Evolutionary conservation across 1,284 basidiomycete genomes (phyloP), one percentile per base, ranked within the genome.

Genomic region (Pisolithus thermaeus): DNA sequence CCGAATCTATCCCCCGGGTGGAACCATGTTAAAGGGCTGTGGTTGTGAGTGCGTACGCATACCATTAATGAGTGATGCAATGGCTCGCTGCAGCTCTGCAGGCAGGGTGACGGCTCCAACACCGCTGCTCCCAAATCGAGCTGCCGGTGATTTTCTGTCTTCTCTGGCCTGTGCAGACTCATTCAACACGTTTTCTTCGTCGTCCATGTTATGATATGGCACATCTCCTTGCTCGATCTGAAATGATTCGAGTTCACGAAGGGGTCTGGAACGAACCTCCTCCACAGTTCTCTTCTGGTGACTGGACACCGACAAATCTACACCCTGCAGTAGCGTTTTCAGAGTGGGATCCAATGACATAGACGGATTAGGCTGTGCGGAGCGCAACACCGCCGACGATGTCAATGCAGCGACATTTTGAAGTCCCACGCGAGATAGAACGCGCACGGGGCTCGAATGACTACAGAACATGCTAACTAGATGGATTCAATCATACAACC

Each of bases 121-220:
- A 28, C 75, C 69, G 56, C 83, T 78, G 57, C 85, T 87, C 16
- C 91, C 92, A 66, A 90, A 87, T 12, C 75, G 68, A 20, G 90
- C 88, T 27, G 91, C 90, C 47, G 91, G 89, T 22, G 89, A 91
- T 61, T 88, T 87, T 52, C 87, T 71, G 42, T 78, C 72, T 48
- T 75, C 73, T 49, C 70, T 66, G 23, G 57, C 64, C 12, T 58
- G 61, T 32, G 70, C 67, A 18, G 68, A 64, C 6, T 68, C 67
- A 18, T 66, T 65, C 53, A 23, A 50, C 45, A 23, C 49, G 58
- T 50, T 58, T 52, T 56, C 67, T 37, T 64, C 66, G 4, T 54
- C 52, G 40, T 64, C 63, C 28, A 64, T 59, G 39, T 60, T 54
- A 43, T 59, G 36, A 18, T 65, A 58, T 27, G 65, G 55, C 49